Evolutionary conservation across 495 filamentous ascomycete species (phyloP), one percentile per base, ranked within the genome.

Genomic region (Daldinia bambusicola): DNA sequence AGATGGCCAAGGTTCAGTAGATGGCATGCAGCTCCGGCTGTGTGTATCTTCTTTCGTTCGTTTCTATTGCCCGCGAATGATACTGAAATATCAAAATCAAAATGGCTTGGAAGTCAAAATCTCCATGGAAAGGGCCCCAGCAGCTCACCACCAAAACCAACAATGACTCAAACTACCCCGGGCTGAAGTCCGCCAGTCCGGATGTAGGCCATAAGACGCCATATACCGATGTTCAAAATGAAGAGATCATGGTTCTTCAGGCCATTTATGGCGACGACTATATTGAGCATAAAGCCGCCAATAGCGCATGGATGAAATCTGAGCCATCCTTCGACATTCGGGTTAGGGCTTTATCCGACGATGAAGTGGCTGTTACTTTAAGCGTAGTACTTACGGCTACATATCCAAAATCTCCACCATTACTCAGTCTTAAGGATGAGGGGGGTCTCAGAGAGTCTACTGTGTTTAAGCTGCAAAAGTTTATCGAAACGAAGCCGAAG

Each of bases 181-280:
- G 82, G 59, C 82, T 82, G 45, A 76, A 77, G 60, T 72, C 78
- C 57, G 20, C 80, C 32, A 80, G 78, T 64, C 68, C 61, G 51
- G 79, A 77, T 30, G 45, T 76, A 43, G 67, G 69, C 16, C 53
- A 75, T 1, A 80, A 77, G 51, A 89, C 91, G 14, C 88, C 95
- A 74, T 97, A 98, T 79, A 85, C 89, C 48, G 89, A 95, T 75
- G 88, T 90, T 20, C 95, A 98, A 81, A 82, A 91, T 63, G 90
- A 97, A 76, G 95, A 99, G 82, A 83, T 95, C 37, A 90, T 96
- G 79, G 95, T 89, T 12, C 83, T 99, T 55, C 84, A 90, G 61
- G 92, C 96, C 5, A 97, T 99, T 43, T 99, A 95, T 75, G 91
- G 90, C 74, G 94, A 98, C 53, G 95, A 98, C 75, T 98, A 91